Conservation (phyloP, 2,329 filamentous ascomycete species). For the Arachnomyces sp. region DNA sequence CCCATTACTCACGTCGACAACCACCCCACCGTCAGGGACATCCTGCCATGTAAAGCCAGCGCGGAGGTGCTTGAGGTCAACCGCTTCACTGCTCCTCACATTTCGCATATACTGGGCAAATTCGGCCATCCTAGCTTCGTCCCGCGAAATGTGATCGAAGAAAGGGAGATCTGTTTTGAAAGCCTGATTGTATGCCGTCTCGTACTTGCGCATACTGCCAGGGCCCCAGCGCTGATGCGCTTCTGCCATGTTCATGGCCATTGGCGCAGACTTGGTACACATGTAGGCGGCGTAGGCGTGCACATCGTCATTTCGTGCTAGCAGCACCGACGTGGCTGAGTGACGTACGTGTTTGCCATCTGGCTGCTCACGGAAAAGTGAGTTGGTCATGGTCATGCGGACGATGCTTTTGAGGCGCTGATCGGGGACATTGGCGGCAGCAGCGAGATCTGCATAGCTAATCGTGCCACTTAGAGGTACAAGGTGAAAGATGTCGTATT, state of each 20-base stretch:
- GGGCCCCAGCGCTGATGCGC: conserved; percentile 19
- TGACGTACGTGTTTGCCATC: conserved; percentile 46
- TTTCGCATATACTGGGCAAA: conserved; percentile 51
- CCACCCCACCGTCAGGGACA: too few species aligned
- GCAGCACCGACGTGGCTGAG: conserved; percentile 46
- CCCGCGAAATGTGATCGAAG: conserved; percentile 25
- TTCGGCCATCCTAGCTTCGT: conserved; percentile 35
- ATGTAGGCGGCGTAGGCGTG: conserved; percentile 52
- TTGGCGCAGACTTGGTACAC: conserved; percentile 13
- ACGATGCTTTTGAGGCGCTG: conserved; percentile 29
- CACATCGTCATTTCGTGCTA: conserved; percentile 20
- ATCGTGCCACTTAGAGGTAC: conserved; percentile 20
- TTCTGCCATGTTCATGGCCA: conserved; percentile 15
- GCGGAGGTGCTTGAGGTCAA: conserved; percentile 47
- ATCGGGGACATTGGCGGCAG: conserved; percentile 17
- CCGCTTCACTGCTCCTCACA: conserved; percentile 50
- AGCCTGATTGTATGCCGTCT: conserved; percentile 24
- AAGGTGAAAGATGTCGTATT: conserved; percentile 22
- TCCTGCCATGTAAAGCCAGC: conserved; percentile 50
- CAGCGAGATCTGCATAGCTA: conserved; percentile 21
- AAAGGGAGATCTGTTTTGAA: conserved; percentile 20
- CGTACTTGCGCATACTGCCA: conserved; percentile 13
- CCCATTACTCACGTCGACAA: too few species aligned
- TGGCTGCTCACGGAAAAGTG: conserved; percentile 50
- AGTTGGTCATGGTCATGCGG: conserved; percentile 52